phyloP scores from a whole-genome alignment of 2,329 filamentous ascomycete genomes.

The Colletotrichum tamarilloi region DNA sequence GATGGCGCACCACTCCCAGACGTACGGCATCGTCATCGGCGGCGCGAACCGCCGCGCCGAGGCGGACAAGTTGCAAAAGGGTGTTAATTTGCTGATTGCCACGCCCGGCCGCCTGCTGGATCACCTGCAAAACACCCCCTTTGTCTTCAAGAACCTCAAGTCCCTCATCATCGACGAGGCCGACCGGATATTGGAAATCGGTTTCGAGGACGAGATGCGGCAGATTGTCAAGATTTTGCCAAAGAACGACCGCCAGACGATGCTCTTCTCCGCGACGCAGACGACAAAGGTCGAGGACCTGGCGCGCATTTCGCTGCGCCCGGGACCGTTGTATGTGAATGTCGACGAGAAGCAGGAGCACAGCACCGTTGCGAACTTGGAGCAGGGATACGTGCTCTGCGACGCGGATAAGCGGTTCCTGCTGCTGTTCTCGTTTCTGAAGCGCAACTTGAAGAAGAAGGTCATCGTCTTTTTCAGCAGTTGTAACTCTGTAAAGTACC shows the following conservation, averaged over 20 bases:
- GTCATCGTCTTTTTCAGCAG: constrained; percentile 96
- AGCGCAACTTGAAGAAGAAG: constrained; percentile 93
- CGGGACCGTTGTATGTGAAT: constrained; percentile 95
- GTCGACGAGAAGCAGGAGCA: constrained; percentile 91
- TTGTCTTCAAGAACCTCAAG: constrained; percentile 92
- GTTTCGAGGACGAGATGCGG: constrained; percentile 98
- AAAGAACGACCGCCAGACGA: constrained; percentile 88
- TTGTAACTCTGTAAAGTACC: constrained; percentile 95
- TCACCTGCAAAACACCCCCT: constrained; percentile 93
- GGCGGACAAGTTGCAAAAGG: constrained; percentile 92
- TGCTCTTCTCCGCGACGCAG: constrained; percentile 98
- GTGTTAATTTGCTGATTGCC: constrained; percentile 93
- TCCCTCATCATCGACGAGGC: constrained; percentile 96
- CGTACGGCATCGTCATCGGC: constrained; percentile 95
- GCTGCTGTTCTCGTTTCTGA: constrained; percentile 93
- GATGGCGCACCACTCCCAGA: constrained; percentile 92
- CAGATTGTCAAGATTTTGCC: constrained; percentile 96
- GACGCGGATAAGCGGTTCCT: constrained; percentile 95
- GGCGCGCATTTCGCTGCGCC: constrained; percentile 89
- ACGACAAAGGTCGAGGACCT: constrained; percentile 99
- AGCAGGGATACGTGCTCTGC: constrained; percentile 96
- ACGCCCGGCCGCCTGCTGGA: constrained; percentile 94
- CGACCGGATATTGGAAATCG: constrained; percentile 94
- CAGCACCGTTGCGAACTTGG: constrained; percentile 91
- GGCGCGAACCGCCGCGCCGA: constrained; percentile 92